Base-by-base conservation (phyloP, 2,329 filamentous ascomycete genomes). In the Hypomyces rosellus region DNA sequence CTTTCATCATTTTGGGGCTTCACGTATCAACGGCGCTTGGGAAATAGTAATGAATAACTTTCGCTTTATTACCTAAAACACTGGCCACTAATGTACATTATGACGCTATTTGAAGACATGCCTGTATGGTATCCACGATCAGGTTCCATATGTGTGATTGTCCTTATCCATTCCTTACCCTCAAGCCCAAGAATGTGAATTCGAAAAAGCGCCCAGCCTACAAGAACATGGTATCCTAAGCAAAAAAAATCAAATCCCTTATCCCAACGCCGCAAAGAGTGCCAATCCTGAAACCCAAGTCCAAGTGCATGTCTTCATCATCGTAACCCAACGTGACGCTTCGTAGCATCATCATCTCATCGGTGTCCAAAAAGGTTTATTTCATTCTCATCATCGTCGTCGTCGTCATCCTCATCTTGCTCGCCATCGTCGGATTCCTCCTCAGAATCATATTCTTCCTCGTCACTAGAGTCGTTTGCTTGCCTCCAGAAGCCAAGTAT, bases 401-500 rank as follows among this genome's bases (percentile, higher is more conserved):
- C 74, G 13, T 75, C 72, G 14, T 74, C 71, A 7, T 77, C 75
- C n/a, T 74, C 72, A 4, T 44, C 39, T 5, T 33, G 15, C 3
- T 37, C 46, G 13, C 49, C 51, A 13, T 48, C 46, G 3, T 49
- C 52, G 9, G n/a, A n/a, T n/a, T 39, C 37, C 8, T 68, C 68
- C 34, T 72, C 69, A 16, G 67, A 66, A 15, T 69, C 65, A 6
- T 71, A 69, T n/a, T 38, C 36, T n/a, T 38, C 37, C 72, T 65
- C 76, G 6, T 75, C 74, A 7, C 65, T 69, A 3, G 70, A 71
- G n/a, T 69, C 75, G 2, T 75, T 74, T 16, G 73, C 71, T 5
- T 71, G 70, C 42, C 62, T 74, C 78, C 81, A 84, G 45, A 85
- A 75, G 30, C 76, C 75, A 30, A 84, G 60, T 51, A 84, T 76